phyloP scores from a whole-genome alignment of 2,329 filamentous ascomycete species.

The Talaromyces albobiverticillius region DNA sequence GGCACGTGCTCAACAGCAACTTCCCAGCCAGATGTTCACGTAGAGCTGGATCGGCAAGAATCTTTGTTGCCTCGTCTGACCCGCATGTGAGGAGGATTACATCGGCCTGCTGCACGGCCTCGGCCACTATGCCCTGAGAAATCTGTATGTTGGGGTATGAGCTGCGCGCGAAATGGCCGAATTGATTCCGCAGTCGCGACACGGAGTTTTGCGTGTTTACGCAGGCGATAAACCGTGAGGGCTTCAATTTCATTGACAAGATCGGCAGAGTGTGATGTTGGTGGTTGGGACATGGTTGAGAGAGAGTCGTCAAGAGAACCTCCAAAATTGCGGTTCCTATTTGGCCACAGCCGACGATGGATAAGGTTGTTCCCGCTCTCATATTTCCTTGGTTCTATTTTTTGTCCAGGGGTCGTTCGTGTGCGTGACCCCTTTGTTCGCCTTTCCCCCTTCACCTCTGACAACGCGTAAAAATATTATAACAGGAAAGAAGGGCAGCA shows the following conservation, averaged over 20 bases:
- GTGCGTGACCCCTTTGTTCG: not conserved
- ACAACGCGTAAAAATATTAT: no score
- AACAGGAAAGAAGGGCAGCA: not conserved
- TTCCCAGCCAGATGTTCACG: constrained; percentile 5
- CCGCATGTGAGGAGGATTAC: constrained; percentile 11
- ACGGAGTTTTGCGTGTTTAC: constrained; percentile 14
- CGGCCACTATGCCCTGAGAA: constrained; percentile 5
- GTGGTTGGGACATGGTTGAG: constrained; percentile 10
- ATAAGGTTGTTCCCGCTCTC: constrained; percentile 11
- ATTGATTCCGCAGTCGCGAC: constrained; percentile 10
- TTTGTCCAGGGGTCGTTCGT: not conserved
- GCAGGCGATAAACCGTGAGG: constrained; percentile 13
- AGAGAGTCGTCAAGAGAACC: constrained; percentile 8
- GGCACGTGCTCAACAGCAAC: constrained; percentile 11
- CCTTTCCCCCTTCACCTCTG: no score
- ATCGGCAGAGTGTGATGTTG: constrained; percentile 10
- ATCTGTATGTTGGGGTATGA: constrained; percentile 13
- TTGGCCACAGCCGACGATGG: constrained; percentile 13
- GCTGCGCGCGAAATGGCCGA: constrained; percentile 12
- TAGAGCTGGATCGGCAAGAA: constrained; percentile 5
- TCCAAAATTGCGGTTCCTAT: constrained; percentile 13
- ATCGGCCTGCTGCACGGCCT: constrained; percentile 12
- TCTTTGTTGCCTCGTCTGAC: constrained; percentile 1
- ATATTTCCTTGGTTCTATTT: not conserved
- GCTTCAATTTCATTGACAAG: constrained; percentile 12